phyloP scores from a whole-genome alignment of 129 eudicot species.

The Chrysanthemum makinoi region DNA sequence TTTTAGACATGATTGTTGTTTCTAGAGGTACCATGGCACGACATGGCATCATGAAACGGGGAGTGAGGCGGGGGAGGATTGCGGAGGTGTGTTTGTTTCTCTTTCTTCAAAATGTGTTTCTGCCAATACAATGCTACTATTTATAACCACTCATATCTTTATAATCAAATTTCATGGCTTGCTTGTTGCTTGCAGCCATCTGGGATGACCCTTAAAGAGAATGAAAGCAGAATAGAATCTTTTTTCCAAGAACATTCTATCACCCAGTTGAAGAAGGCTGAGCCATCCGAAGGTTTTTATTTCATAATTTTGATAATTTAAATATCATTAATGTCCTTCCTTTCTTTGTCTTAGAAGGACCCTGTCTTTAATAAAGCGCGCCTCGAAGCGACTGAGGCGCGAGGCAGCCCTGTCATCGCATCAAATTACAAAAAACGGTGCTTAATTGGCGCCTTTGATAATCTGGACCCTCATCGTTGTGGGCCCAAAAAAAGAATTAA shows the following conservation, averaged over 20 bases:
- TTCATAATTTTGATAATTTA: slow-evolving; percentile 8
- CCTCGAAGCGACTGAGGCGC: no score
- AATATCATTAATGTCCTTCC: no score
- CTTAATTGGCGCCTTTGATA: no score
- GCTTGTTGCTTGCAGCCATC: slow-evolving; percentile 54
- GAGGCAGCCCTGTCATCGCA: no score
- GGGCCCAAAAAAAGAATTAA: no score
- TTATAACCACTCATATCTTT: neutral
- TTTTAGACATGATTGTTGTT: slow-evolving; percentile 91
- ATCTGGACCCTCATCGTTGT: no score
- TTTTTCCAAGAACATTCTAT: slow-evolving; percentile 52
- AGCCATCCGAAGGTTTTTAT: slow-evolving; percentile 81
- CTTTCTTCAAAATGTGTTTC: neutral
- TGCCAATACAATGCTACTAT: no score
- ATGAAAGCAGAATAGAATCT: slow-evolving; percentile 80
- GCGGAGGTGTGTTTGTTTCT: slow-evolving; percentile 52
- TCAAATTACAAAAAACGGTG: no score
- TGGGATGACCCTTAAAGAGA: slow-evolving; percentile 95
- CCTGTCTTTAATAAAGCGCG: no score
- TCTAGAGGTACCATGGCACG: slow-evolving; percentile 50
- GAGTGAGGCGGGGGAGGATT: slow-evolving; percentile 46
- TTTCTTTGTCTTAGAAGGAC: no score
- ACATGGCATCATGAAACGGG: slow-evolving; percentile 51
- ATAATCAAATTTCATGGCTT: neutral
- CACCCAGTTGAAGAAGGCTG: slow-evolving; percentile 86